Conservation (phyloP, 176 grass and related monocot species). For the Aegilops umbellulata region DNA sequence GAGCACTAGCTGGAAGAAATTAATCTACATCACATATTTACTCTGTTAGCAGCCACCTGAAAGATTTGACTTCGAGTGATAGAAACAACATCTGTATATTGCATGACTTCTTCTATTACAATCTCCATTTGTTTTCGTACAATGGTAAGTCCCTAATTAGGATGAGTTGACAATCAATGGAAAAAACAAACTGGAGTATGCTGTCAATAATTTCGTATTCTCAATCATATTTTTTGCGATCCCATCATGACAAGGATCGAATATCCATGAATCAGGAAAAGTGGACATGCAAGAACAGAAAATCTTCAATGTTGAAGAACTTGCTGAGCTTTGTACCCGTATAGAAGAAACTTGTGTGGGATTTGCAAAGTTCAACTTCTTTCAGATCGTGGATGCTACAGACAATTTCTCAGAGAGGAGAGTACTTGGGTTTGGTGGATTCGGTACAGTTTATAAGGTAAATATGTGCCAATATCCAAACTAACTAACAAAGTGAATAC, state of each 20-base stretch:
- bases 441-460: slow-evolving; percentile 47
- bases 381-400: slow-evolving; percentile 35
- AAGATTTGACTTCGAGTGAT: not conserved
- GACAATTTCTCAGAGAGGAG: slow-evolving; percentile 33
- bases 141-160: not conserved
- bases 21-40: not conserved
- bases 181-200: not conserved
- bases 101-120: not conserved
- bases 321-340: slow-evolving; percentile 11
- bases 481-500: not conserved
- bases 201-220: not conserved
- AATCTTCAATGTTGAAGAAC: not conserved
- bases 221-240: not conserved
- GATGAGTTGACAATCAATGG: not conserved
- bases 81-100: not conserved
- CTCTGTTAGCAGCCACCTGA: not conserved
- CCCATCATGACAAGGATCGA: not conserved
- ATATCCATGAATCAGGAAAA: slow-evolving; percentile 22
- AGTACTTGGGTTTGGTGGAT: slow-evolving; percentile 20
- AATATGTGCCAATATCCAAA: not conserved
- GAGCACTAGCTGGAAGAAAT: not conserved
- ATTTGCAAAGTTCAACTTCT: slow-evolving; percentile 33
- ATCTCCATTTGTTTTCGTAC: not conserved
- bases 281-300: slow-evolving; percentile 23
- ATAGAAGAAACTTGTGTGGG: slow-evolving; percentile 19